Percentiles rank a stretch among this genome's conserved stretches.
phyloP scores from a whole-genome alignment of 768 basidiomycete genomes.

The Termitomyces heimii region DNA sequence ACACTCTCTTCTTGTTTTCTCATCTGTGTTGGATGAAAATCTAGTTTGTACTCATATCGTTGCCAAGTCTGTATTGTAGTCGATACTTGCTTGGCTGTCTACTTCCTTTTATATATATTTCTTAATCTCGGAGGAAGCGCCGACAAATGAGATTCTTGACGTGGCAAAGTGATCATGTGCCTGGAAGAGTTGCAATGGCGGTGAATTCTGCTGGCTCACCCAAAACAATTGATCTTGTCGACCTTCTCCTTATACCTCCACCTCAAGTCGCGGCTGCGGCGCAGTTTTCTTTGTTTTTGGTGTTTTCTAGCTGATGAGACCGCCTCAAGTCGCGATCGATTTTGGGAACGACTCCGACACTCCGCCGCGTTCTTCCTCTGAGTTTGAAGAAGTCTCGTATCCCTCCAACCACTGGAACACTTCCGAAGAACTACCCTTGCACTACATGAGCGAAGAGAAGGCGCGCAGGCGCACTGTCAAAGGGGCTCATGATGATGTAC shows the following conservation, averaged over 20 bases:
- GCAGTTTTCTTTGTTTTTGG: background rate
- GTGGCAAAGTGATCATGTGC: constrained; percentile 28
- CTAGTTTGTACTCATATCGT: constrained; percentile 10
- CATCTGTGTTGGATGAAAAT: constrained; percentile 3
- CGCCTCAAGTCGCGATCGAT: constrained; percentile 63
- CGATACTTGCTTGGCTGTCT: constrained; percentile 6
- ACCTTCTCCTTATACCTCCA: background rate
- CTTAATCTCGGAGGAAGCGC: constrained; percentile 10
- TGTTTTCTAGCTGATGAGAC: constrained; percentile 44
- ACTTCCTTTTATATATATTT: constrained; percentile 10
- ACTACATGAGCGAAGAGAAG: constrained; percentile 61
- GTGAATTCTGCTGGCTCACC: background rate
- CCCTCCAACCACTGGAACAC: constrained; percentile 36
- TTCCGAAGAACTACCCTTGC: constrained; percentile 40
- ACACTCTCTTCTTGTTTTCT: constrained; percentile 2
- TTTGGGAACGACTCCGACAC: constrained; percentile 52
- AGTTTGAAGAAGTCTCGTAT: constrained; percentile 68
- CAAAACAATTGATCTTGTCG: background rate
- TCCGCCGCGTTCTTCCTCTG: constrained; percentile 48
- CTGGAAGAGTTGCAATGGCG: constrained; percentile 1
- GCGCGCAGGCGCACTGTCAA: constrained; percentile 43
- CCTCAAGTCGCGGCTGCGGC: constrained; percentile 5
- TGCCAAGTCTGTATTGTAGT: constrained; percentile 1
- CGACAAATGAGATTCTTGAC: constrained; percentile 16
- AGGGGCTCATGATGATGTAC: constrained; percentile 15